These are phyloP conservation scores for Scleroderma citrinum DNA, from an alignment of 768 basidiomycete genomes.

Conservation along the genomic window DNA sequence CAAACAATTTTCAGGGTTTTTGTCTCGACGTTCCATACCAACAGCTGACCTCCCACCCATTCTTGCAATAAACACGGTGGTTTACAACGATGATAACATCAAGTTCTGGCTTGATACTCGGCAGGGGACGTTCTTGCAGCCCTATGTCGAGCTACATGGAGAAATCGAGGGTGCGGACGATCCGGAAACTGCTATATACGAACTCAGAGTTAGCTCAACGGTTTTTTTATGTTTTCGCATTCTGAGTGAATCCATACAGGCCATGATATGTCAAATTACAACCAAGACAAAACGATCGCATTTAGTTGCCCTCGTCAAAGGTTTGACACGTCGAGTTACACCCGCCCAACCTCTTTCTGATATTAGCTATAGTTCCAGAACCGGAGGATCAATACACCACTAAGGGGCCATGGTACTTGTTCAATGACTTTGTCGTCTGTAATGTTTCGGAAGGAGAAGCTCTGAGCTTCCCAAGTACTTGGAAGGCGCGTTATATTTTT, in stretches of 20 bases:
- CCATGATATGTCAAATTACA: conserved; percentile 75
- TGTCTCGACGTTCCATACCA: conserved; percentile 60
- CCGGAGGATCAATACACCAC: conserved; percentile 40
- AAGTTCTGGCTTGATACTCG: conserved; percentile 67
- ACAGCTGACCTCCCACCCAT: conserved; percentile 72
- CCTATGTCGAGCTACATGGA: conserved; percentile 51
- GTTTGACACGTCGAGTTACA: conserved; percentile 29
- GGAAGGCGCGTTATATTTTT: conserved; percentile 66
- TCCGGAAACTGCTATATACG: conserved; percentile 52
- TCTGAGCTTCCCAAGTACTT: conserved; percentile 76
- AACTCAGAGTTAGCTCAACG: conserved; percentile 54
- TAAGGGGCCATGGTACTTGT: conserved; percentile 77
- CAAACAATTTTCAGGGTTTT: conserved; percentile 69
- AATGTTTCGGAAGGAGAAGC: conserved; percentile 85
- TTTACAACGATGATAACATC: conserved; percentile 68
- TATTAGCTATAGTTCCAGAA: conserved; percentile 55
- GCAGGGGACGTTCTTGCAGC: conserved; percentile 45
- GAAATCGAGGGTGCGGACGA: conserved; percentile 57
- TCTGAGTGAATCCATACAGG: conserved; percentile 35
- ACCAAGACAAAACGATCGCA: conserved; percentile 71
- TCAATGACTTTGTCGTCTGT: conserved; percentile 93
- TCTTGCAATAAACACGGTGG: conserved; percentile 79
- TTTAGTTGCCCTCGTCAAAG: conserved; percentile 82
- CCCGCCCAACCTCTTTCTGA: background rate
- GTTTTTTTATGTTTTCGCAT: background rate